These are phyloP conservation scores for Ceratocystis alfenasii DNA, from an alignment of 2,329 filamentous ascomycete genomes.

Conservation along the genomic window DNA sequence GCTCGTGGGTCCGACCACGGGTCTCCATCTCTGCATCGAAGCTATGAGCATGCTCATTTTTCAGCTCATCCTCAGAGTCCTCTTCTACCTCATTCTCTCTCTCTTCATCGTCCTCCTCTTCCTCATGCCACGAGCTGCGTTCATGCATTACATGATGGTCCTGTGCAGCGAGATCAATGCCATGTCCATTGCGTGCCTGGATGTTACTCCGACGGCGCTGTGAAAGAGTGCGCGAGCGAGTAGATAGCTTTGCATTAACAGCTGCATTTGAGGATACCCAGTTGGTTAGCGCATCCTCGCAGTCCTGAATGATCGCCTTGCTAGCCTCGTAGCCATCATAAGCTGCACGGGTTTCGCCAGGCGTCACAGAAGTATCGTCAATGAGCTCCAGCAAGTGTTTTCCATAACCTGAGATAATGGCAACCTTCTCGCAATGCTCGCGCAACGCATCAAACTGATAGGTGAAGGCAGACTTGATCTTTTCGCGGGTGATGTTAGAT, in stretches of 20 bases:
- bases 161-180: conserved; percentile 71
- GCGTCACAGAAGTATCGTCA: conserved; percentile 92
- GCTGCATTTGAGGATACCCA: conserved; percentile 88
- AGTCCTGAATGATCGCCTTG: conserved; percentile 98
- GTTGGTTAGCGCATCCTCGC: conserved; percentile 91
- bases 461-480: conserved; percentile 94
- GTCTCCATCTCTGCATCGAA: conserved; percentile 44
- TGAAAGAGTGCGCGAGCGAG: conserved; percentile 74
- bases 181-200: conserved; percentile 50
- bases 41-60: conserved; percentile 41
- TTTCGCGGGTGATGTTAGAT: conserved; percentile 98
- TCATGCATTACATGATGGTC: conserved; percentile 61
- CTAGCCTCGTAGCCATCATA: conserved; percentile 98
- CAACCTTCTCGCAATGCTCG: conserved; percentile 96
- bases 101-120: conserved; percentile 50
- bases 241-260: conserved; percentile 76
- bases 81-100: conserved; percentile 32
- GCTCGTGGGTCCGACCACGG: conserved; percentile 44
- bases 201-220: conserved; percentile 69
- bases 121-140: conserved; percentile 68
- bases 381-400: conserved; percentile 97
- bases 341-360: conserved; percentile 85
- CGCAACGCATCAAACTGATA: conserved; percentile 97
- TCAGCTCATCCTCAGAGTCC: conserved; percentile 46
- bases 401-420: conserved; percentile 93